Evolutionary conservation across 306 rosid species (phyloP), one percentile per base, ranked within the genome.

Genomic region (Quercus bicolor): DNA sequence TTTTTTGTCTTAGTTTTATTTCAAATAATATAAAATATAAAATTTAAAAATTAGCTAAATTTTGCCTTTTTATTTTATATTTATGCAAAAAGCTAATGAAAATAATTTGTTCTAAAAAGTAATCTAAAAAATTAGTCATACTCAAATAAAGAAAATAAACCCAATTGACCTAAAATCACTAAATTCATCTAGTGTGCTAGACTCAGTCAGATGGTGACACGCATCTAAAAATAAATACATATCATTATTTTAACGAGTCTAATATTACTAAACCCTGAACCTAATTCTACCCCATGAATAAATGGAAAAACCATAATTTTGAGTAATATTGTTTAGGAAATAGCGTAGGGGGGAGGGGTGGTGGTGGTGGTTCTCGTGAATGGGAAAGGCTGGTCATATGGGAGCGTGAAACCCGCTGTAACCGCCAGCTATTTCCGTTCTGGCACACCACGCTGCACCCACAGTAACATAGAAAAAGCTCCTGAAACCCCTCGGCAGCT

Each of bases 341-440:
- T 13, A 24, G 43, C 55, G n/a, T 77, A 77, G 77, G 56, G 73
- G n/a, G 9, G 6, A 6, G 45, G 45, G 11, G 28, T 26, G 45
- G 43, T 37, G 40, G 43, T 37, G 45, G 11, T 40, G 45, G 45
- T 71, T 88, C 88, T 84, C 82, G 89, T 86, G 89, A 85, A 61
- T 23, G 26, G 7, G 54, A 14, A 57, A 60, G 43, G 83, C 37
- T 78, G 76, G 77, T 56, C 80, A 74, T 74, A 61, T 72, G 78
- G 79, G 85, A 57, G 82, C 75, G 81, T 80, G 74, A 70, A 83
- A 68, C 82, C 85, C 78, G 81, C 77, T 82, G 77, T 87, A 90
- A 90, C 95, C 84, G 91, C 88, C 88, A 87, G 93, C 91, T 91
- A 84, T 84, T 74, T 56, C 86, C 77, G 64, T 80, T 79, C 91